A percentile compares a stretch with the other conserved stretches of the same genome.
Evolutionary conservation across 805 yeast genomes (phyloP).

Genomic region (Barnettozyma sp.): DNA sequence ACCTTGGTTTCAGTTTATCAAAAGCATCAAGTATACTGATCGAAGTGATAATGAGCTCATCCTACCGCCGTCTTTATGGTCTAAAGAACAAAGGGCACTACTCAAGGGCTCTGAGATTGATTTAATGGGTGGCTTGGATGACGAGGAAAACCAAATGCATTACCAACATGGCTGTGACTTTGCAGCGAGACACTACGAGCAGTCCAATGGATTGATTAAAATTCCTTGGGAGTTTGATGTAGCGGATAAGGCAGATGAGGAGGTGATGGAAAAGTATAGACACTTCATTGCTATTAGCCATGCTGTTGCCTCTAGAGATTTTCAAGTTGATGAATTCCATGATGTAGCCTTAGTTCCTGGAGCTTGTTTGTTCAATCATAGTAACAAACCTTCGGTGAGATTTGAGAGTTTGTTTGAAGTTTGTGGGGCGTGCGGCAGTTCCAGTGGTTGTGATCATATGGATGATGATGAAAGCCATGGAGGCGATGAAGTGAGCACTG

Average conservation of each 20-base stretch:
- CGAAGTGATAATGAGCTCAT: constrained; percentile 28
- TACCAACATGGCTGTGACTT: constrained; percentile 32
- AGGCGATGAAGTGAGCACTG: not conserved
- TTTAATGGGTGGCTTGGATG: constrained; percentile 51
- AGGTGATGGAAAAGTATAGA: constrained; percentile 27
- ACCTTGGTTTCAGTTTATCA: constrained; percentile 75
- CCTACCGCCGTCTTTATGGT: constrained; percentile 66
- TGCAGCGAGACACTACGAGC: constrained; percentile 24
- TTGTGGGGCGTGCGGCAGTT: constrained; percentile 44
- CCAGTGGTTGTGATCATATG: constrained; percentile 30
- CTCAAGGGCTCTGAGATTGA: constrained; percentile 57
- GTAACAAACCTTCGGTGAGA: constrained; percentile 53
- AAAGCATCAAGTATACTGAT: constrained; percentile 36
- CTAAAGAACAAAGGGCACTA: constrained; percentile 36
- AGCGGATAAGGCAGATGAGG: constrained; percentile 22
- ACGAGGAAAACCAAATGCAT: constrained; percentile 33
- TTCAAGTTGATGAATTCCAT: constrained; percentile 70
- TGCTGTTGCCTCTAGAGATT: constrained; percentile 70
- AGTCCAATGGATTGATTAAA: constrained; percentile 20
- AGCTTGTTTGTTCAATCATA: constrained; percentile 85
- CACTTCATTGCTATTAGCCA: constrained; percentile 52
- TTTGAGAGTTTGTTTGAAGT: constrained; percentile 53
- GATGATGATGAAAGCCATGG: constrained; percentile 13
- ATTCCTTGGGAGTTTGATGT: constrained; percentile 29
- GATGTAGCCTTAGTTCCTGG: constrained; percentile 80